phyloP scores from a whole-genome alignment of 352 stramenopile genomes.

The Phytophthora pini region DNA sequence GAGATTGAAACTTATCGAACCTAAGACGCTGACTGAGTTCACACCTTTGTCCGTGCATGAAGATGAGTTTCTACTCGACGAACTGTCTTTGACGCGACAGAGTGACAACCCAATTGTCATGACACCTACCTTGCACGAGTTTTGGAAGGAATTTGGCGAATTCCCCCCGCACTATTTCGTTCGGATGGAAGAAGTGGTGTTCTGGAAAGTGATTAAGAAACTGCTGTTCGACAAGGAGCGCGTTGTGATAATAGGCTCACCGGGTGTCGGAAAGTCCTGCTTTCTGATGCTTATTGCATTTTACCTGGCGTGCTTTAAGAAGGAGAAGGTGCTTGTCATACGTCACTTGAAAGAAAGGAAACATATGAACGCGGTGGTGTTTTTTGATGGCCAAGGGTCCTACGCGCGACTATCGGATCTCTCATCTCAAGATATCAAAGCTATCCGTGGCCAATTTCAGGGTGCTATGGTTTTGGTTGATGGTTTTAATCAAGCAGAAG shows the following conservation, averaged over 20 bases:
- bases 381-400: constrained; percentile 18
- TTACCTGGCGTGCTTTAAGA: constrained; percentile 23
- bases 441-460: constrained; percentile 1
- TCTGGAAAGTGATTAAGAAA: constrained; percentile 16
- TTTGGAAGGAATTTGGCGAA: constrained; percentile 17
- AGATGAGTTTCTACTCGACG: constrained; percentile 9
- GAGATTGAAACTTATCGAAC: no score
- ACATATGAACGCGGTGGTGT: constrained; percentile 13
- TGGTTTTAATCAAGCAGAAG: constrained; percentile 20
- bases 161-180: constrained; percentile 15
- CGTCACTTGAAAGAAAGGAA: constrained; percentile 22
- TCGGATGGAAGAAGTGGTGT: constrained; percentile 25
- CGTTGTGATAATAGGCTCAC: constrained; percentile 29
- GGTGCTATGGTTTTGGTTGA: constrained; percentile 23
- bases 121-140: constrained; percentile 8
- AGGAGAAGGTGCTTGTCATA: constrained; percentile 29
- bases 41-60: background rate
- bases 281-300: constrained; percentile 32
- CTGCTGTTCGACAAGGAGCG: constrained; percentile 3
- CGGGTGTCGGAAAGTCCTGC: constrained; percentile 31
- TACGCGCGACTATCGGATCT: constrained; percentile 14
- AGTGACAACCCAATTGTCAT: constrained; percentile 8
- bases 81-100: background rate
- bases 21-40: no score
- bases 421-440: background rate